These are phyloP conservation scores for Aspergillus ochraceoroseus DNA, from an alignment of 2,329 filamentous ascomycete genomes.

Conservation along the genomic window DNA sequence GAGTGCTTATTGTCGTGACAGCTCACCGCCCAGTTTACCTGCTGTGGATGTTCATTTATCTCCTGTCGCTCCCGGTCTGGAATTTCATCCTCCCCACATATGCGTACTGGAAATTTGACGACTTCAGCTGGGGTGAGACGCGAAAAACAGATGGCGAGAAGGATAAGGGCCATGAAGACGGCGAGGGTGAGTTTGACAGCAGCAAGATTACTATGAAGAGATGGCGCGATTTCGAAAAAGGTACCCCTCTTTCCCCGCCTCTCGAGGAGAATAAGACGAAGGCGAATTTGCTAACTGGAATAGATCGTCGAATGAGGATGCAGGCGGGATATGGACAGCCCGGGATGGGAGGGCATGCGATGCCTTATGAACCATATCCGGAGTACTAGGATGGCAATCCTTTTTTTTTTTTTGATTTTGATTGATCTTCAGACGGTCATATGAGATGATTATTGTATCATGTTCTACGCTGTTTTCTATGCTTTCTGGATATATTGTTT, in stretches of 20 bases:
- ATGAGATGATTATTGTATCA: no score
- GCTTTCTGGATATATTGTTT: no score
- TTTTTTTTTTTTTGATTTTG: no score
- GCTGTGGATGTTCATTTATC: constrained; percentile 94
- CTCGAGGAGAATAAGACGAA: neutral
- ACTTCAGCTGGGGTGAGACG: constrained; percentile 98
- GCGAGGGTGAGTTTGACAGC: constrained; percentile 94
- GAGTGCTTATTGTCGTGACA: constrained; percentile 84
- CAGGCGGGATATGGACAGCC: constrained; percentile 17
- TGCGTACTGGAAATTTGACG: constrained; percentile 99
- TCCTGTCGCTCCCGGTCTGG: constrained; percentile 89
- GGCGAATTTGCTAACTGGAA: constrained; percentile 2
- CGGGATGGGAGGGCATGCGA: constrained; percentile 24
- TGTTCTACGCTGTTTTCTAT: no score
- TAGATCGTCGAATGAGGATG: constrained; percentile 39
- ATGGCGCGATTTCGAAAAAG: constrained; percentile 92
- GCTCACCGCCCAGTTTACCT: constrained; percentile 91
- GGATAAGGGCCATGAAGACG: constrained; percentile 75
- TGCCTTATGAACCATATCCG: constrained; percentile 36
- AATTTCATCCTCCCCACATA: constrained; percentile 94
- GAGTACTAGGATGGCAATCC: constrained; percentile 37
- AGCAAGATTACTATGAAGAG: constrained; percentile 99
- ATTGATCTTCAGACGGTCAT: no score
- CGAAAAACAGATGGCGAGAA: constrained; percentile 90
- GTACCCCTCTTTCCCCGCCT: constrained; percentile 37